Conservation (phyloP, 176 grass and related monocot genomes). For the Metroxylon sagu region DNA sequence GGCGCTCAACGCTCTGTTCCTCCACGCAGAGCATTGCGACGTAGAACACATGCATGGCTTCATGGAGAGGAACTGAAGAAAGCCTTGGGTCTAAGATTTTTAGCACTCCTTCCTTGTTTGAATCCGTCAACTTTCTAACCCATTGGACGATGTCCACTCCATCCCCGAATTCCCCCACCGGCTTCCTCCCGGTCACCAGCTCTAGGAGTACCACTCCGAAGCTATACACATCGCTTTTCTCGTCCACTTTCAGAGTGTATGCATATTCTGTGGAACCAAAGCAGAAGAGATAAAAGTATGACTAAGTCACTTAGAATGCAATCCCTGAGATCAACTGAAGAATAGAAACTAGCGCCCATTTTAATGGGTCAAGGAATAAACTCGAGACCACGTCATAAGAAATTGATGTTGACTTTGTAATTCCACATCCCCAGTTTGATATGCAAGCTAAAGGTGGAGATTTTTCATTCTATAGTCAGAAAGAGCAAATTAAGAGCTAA, state of each 20-base stretch:
- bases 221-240: conserved; percentile 95
- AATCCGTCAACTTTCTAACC: conserved; percentile 45
- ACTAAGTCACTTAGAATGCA: too few species aligned
- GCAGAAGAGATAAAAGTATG: background rate
- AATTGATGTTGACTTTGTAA: too few species aligned
- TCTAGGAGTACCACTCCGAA: conserved; percentile 81
- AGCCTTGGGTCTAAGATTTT: conserved; percentile 56
- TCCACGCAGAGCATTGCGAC: conserved; percentile 74
- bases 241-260: conserved; percentile 90
- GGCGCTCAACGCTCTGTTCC: conserved; percentile 66
- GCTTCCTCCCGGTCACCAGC: conserved; percentile 50
- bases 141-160: conserved; percentile 94
- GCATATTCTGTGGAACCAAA: conserved; percentile 59
- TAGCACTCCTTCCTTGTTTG: conserved; percentile 50
- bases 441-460: too few species aligned
- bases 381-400: too few species aligned
- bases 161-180: conserved; percentile 78
- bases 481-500: too few species aligned
- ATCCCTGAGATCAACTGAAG: too few species aligned
- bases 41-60: conserved; percentile 62
- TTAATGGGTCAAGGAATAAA: too few species aligned
- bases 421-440: too few species aligned
- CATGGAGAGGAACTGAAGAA: conserved; percentile 43
- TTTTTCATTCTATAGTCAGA: too few species aligned
- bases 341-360: too few species aligned